These are phyloP conservation scores for Fusarium sp. DNA, from an alignment of 2,329 filamentous ascomycete genomes.

Conservation along the genomic window DNA sequence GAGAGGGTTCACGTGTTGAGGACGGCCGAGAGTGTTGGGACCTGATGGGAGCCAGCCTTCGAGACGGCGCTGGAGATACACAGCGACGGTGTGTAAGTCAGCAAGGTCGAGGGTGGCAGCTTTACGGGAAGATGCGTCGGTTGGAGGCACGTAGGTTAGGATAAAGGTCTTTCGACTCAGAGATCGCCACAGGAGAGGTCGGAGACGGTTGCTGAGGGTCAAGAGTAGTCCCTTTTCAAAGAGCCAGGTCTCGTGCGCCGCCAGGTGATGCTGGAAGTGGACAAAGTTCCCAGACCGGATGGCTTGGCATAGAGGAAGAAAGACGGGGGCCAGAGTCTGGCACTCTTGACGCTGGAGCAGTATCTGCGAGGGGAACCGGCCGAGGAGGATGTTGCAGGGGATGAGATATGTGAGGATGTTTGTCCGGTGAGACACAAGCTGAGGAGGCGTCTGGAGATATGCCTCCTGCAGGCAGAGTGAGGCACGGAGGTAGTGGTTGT, in stretches of 20 bases:
- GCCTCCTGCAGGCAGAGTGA: slow-evolving; percentile 77
- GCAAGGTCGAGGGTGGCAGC: slow-evolving; percentile 78
- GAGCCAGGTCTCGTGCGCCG: slow-evolving; percentile 73
- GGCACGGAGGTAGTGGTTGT: slow-evolving; percentile 81
- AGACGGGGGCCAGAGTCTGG: slow-evolving; percentile 68
- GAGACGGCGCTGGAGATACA: slow-evolving; percentile 69
- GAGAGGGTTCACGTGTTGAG: slow-evolving; percentile 57
- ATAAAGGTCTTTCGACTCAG: slow-evolving; percentile 80
- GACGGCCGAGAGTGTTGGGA: slow-evolving; percentile 46
- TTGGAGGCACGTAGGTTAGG: slow-evolving; percentile 74
- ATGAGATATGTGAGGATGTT: slow-evolving; percentile 86
- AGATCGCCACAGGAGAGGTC: slow-evolving; percentile 84
- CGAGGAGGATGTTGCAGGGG: slow-evolving; percentile 81
- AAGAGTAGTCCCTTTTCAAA: slow-evolving; percentile 77
- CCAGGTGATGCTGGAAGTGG: slow-evolving; percentile 73
- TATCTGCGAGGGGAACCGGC: slow-evolving; percentile 74
- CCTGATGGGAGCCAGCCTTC: slow-evolving; percentile 62
- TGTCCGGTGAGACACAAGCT: slow-evolving; percentile 75
- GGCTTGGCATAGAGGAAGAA: slow-evolving; percentile 74
- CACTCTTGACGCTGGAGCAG: slow-evolving; percentile 72
- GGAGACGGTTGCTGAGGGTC: slow-evolving; percentile 76
- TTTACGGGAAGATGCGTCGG: slow-evolving; percentile 61
- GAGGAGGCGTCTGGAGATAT: slow-evolving; percentile 71
- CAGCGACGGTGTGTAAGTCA: slow-evolving; percentile 70
- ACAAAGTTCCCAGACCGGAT: slow-evolving; percentile 78